phyloP scores from a whole-genome alignment of 2,329 filamentous ascomycete species.

The Nemania diffusa region DNA sequence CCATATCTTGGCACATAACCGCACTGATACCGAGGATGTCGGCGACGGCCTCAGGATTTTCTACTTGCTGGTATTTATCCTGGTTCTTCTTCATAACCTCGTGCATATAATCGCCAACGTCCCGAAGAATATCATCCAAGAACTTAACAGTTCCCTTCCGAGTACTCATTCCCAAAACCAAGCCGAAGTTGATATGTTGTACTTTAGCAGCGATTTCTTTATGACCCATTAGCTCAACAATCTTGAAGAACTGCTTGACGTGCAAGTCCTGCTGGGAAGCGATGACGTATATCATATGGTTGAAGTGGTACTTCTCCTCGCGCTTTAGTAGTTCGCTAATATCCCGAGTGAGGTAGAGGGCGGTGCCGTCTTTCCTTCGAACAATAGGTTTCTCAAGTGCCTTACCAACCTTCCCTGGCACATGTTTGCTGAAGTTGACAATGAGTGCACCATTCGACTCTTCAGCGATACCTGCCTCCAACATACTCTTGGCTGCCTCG shows the following conservation, averaged over 20 bases:
- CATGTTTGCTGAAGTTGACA: slow-evolving; percentile 76
- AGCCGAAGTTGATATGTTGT: slow-evolving; percentile 80
- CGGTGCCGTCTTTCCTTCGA: slow-evolving; percentile 78
- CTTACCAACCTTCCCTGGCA: slow-evolving; percentile 74
- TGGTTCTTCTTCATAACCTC: slow-evolving; percentile 94
- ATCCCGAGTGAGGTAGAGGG: slow-evolving; percentile 81
- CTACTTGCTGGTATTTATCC: slow-evolving; percentile 89
- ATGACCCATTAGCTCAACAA: slow-evolving; percentile 76
- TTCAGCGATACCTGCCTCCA: slow-evolving; percentile 71
- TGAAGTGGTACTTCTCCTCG: slow-evolving; percentile 68
- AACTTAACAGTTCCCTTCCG: slow-evolving; percentile 73
- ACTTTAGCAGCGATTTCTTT: slow-evolving; percentile 74
- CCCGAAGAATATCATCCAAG: slow-evolving; percentile 74
- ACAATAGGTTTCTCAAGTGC: slow-evolving; percentile 76
- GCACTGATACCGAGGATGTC: slow-evolving; percentile 92
- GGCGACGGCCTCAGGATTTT: slow-evolving; percentile 81
- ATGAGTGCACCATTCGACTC: slow-evolving; percentile 78
- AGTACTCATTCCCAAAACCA: slow-evolving; percentile 77
- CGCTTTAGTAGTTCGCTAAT: slow-evolving; percentile 78
- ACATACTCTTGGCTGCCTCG: slow-evolving; percentile 68
- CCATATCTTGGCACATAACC: slow-evolving; percentile 99
- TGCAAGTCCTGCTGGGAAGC: slow-evolving; percentile 78
- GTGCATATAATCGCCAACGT: slow-evolving; percentile 95
- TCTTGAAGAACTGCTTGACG: slow-evolving; percentile 79
- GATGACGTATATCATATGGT: slow-evolving; percentile 84